Evolutionary conservation across 2,329 filamentous ascomycete genomes (phyloP), one percentile per base, ranked within the genome.

Genomic region (Alternaria sp.): DNA sequence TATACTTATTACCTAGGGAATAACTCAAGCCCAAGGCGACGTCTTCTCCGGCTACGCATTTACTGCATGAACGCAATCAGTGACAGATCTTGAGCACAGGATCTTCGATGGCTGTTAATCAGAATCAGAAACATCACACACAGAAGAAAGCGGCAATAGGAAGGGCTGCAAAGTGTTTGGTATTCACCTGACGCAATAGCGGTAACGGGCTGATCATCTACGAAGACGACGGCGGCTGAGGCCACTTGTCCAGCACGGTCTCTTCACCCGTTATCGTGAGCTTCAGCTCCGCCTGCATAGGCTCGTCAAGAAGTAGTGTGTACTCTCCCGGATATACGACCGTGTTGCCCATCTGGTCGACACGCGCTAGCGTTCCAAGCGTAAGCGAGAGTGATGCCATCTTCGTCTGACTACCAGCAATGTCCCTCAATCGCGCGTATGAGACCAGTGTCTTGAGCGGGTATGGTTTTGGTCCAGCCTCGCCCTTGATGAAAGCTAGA

Each of bases 301-400:
- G 61, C 32, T 71, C 65, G 52, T 75, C 74, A 13, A 76, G 49
- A 36, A 73, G 23, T 1, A 76, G 6, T 0, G 26, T 55, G 28
- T 88, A 89, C 17, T 80, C 80, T 0, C 86, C 87, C 0, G 86
- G 86, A 72, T 86, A 88, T 10, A 88, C 69, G 13, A 86, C 82
- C 51, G 78, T 81, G 63, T 85, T 83, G 1, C 87, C 87, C 3
- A 74, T 76, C 44, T 83, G 80, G 61, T 87, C 84, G 0, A 83
- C 82, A 2, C 87, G 77, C 2, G 84, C 83, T 40, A 89, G 69
- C 23, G 79, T 82, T 0, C 83, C 86, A 2, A 88, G 74, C 3
- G 81, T 85, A 25, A 86, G 66, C 6, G 79, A 73, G 5, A 88
- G 70, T 0, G 68, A 68, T 0, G 77, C 80, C 5, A 70, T 80